Evolutionary conservation across 441 rosid genomes (phyloP).

Genomic region (Euphorbia corollata): DNA sequence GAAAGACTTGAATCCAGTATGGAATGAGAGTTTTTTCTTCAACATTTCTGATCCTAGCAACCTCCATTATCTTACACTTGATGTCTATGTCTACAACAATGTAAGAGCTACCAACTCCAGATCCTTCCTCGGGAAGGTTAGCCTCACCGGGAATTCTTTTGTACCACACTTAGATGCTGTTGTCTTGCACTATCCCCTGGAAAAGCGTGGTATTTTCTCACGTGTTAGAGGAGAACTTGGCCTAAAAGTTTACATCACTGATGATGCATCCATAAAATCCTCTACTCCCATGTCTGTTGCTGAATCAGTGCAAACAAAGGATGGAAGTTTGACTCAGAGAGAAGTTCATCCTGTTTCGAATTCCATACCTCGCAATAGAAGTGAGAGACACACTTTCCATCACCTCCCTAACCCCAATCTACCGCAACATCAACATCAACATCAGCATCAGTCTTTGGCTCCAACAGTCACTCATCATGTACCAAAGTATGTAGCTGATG

Average conservation of each 20-base stretch:
- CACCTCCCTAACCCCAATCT: conserved; percentile 56
- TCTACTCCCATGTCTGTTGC: conserved; percentile 38
- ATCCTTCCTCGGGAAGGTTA: conserved; percentile 75
- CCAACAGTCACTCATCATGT: conserved; percentile 47
- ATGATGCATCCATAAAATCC: conserved; percentile 60
- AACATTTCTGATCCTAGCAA: conserved; percentile 78
- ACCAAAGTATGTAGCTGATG: conserved; percentile 53
- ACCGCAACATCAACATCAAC: conserved; percentile 18
- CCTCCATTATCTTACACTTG: conserved; percentile 69
- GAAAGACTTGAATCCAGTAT: conserved; percentile 80
- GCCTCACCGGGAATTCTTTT: conserved; percentile 69
- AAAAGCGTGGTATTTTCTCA: conserved; percentile 79
- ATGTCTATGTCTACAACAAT: conserved; percentile 54
- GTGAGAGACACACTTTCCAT: conserved; percentile 57
- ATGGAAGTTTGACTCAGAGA: conserved; percentile 22
- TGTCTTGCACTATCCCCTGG: conserved; percentile 79
- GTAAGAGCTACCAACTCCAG: conserved; percentile 53
- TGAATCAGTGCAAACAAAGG: conserved; percentile 24
- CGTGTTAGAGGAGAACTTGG: conserved; percentile 92
- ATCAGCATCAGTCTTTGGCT: conserved; percentile 33
- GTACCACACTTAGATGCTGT: conserved; percentile 80
- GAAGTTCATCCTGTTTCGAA: conserved; percentile 23
- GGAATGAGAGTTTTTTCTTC: conserved; percentile 96
- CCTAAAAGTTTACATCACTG: conserved; percentile 69
- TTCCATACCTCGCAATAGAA: conserved; percentile 27